Evolutionary conservation across 2,329 filamentous ascomycete genomes (phyloP), one percentile per base, ranked within the genome.

Genomic region (Nigrograna mackinnonii): DNA sequence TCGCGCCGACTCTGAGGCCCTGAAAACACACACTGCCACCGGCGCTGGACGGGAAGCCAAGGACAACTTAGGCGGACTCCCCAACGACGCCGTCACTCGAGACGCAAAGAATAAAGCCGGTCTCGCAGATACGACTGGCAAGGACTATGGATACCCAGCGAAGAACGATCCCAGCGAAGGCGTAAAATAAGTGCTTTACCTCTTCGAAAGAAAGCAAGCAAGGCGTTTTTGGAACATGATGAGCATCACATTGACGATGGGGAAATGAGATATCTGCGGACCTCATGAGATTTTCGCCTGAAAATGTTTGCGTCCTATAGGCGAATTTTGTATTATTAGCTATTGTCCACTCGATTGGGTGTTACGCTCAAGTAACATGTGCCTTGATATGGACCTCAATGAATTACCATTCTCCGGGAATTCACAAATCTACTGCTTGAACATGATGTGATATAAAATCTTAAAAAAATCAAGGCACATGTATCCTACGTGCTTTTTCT

Each of bases 11-110:
- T 77, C 70, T 12, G 72, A 76, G 4, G 74, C 76, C 33, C 78
- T 80, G 58, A 71, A 85, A 64, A 83, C 77, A 62, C 69, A 73
- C 26, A 76, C 74, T 12, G 65, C 62, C 12, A 78, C 73, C 32
- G 55, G 58, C 43, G 77, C 88, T 43, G 86, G 85, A 11, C 77
- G 85, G 33, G 76, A 87, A 66, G 84, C 74, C 16, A 71, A 75
- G 50, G 84, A 88, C 22, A 72, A 73, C 26, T 66, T 86, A 9
- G 65, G 72, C 7, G 75, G 74, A 2, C 67, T 81, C 17, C 82
- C 83, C 14, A 79, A 79, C 62, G 84, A 87, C 65, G 82, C 82
- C 34, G 71, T 73, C n/a, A 65, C 73, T 13, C 68, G 72, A 37
- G 79, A 74, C 50, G 56, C 63, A 39, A 73, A 70, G 65, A 41